Conservation (phyloP, 1,284 basidiomycete genomes). For the Boletus sp. region DNA sequence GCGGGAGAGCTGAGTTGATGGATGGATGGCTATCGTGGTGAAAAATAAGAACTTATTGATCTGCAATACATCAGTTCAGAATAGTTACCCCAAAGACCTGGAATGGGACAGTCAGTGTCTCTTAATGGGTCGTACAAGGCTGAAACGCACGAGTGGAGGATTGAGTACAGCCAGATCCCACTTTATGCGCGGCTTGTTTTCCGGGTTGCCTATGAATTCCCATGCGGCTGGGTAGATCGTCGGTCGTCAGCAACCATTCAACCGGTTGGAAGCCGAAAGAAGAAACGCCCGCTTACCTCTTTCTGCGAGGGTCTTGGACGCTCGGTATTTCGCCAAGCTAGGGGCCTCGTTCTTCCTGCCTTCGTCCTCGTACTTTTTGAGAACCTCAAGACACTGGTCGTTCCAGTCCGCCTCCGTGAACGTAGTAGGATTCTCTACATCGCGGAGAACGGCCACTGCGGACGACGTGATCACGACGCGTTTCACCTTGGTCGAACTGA, state of each 20-base stretch:
- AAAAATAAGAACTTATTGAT: neutral
- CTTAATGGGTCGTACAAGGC: neutral
- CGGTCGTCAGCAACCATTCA: neutral
- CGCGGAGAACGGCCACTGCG: slow-evolving; percentile 45
- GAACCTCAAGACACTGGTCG: slow-evolving; percentile 45
- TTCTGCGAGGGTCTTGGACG: slow-evolving; percentile 71
- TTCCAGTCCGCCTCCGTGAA: slow-evolving; percentile 65
- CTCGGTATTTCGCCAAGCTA: slow-evolving; percentile 46
- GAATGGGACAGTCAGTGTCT: neutral
- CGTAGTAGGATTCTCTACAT: slow-evolving; percentile 18
- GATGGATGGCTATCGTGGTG: slow-evolving; percentile 35
- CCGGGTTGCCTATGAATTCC: slow-evolving; percentile 47
- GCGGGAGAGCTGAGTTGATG: slow-evolving; percentile 43
- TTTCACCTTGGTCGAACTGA: slow-evolving; percentile 42
- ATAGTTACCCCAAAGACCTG: slow-evolving; percentile 36
- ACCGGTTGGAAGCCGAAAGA: neutral
- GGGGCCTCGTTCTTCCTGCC: slow-evolving; percentile 44
- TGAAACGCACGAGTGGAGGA: slow-evolving; percentile 50
- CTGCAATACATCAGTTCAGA: neutral
- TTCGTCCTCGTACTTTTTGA: slow-evolving; percentile 51
- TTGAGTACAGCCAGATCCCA: slow-evolving; percentile 58
- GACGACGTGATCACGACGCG: slow-evolving; percentile 68
- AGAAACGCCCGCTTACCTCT: slow-evolving; percentile 33
- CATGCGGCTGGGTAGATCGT: slow-evolving; percentile 39
- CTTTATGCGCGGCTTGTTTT: slow-evolving; percentile 42